Conservation (phyloP, 1,284 basidiomycete genomes). For the Pseudozyma flocculosa region DNA sequence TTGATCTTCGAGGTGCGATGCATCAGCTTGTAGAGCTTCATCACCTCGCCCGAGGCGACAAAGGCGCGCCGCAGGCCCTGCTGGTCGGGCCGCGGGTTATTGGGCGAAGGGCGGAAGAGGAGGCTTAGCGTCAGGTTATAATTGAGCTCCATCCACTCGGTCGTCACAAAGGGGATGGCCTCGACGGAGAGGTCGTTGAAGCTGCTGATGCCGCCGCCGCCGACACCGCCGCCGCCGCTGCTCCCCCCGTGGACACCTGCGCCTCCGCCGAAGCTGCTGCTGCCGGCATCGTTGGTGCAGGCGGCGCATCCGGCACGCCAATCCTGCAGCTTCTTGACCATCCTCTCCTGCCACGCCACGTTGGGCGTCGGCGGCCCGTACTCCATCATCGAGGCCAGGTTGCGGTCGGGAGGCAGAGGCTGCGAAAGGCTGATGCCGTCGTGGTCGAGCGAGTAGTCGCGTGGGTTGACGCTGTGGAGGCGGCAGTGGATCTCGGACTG, state of each 20-base stretch:
- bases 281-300: neutral
- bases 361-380: slow-evolving; percentile 32
- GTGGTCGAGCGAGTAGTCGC: slow-evolving; percentile 34
- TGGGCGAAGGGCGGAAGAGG: slow-evolving; percentile 32
- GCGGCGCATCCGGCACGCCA: slow-evolving; percentile 21
- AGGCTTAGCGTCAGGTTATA: slow-evolving; percentile 25
- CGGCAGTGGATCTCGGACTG: slow-evolving; percentile 36
- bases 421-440: slow-evolving; percentile 19
- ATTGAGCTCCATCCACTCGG: slow-evolving; percentile 33
- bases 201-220: neutral
- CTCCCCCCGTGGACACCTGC: too few species aligned
- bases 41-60: slow-evolving; percentile 21
- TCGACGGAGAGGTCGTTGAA: neutral
- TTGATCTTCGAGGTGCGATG: slow-evolving; percentile 33
- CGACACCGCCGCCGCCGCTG: neutral
- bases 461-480: slow-evolving; percentile 33
- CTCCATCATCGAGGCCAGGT: slow-evolving; percentile 31
- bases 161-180: slow-evolving; percentile 24
- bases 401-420: slow-evolving; percentile 7
- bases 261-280: neutral
- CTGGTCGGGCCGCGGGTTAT: slow-evolving; percentile 26
- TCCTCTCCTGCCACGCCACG: slow-evolving; percentile 29
- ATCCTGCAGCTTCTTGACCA: slow-evolving; percentile 29
- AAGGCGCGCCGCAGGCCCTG: slow-evolving; percentile 27
- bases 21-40: slow-evolving; percentile 36